phyloP scores from a whole-genome alignment of 176 grass and related monocot genomes.

The Hordeum vulgare region MorexV3_pseudomolecules_assembly NC_058522.1:460179105-460179604 shows the following conservation, averaged over 20 bases:
- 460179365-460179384: too few relatives aligned
- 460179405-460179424: too few relatives aligned
- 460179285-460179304: slow-evolving; percentile 55
- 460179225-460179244: slow-evolving; percentile 83
- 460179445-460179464: background rate
- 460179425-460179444: too few relatives aligned
- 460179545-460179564: slow-evolving; percentile 39
- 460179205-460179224: slow-evolving; percentile 60
- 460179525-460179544: slow-evolving; percentile 52
- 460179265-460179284: slow-evolving; percentile 27
- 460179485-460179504: slow-evolving; percentile 66
- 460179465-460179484: slow-evolving; percentile 88
- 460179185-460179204: background rate
- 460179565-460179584: slow-evolving; percentile 67
- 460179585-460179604: slow-evolving; percentile 93
- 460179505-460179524: slow-evolving; percentile 60
- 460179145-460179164: too few relatives aligned
- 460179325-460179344: slow-evolving; percentile 46
- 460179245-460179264: slow-evolving; percentile 73
- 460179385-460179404: too few relatives aligned
- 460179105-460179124: background rate
- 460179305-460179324: slow-evolving; percentile 85
- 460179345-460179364: too few relatives aligned
- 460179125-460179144: too few relatives aligned
- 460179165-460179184: too few relatives aligned